These are phyloP conservation scores for Phytomonas sp. DNA, from an alignment of 208 protist genomes.

Conservation along the genomic window DNA sequence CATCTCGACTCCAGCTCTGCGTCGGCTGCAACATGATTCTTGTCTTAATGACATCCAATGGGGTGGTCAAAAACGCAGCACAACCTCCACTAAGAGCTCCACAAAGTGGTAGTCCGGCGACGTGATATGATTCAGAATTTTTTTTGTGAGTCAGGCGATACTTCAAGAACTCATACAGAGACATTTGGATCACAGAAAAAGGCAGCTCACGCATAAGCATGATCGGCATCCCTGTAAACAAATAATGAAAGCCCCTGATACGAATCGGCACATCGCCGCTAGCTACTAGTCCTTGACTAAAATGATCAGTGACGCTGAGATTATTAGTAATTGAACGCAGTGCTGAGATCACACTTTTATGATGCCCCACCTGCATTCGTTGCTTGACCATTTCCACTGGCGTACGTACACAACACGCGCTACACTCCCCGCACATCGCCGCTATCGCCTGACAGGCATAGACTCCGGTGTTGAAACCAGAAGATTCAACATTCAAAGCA, in stretches of 20 bases:
- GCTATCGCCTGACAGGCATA: conserved; percentile 43
- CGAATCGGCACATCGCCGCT: conserved; percentile 10
- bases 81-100: conserved; percentile 78
- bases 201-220: conserved; percentile 86
- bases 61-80: conserved; percentile 86
- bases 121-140: conserved; percentile 22
- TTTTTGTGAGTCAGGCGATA: conserved; percentile 19
- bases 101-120: conserved; percentile 44
- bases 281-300: neutral
- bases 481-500: neutral
- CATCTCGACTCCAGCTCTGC: conserved; percentile 9
- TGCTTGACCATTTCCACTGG: conserved; percentile 91
- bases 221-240: conserved; percentile 80
- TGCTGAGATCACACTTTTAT: conserved; percentile 25
- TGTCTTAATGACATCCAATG: conserved; percentile 89
- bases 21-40: conserved; percentile 82
- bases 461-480: neutral
- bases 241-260: conserved; percentile 31
- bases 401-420: conserved; percentile 80
- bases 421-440: conserved; percentile 70
- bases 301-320: conserved; percentile 7
- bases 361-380: conserved; percentile 75
- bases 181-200: conserved; percentile 90
- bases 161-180: conserved; percentile 86
- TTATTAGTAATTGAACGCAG: conserved; percentile 46